Conservation (phyloP, 352 stramenopile species). For the Globisporangium yorkense region DNA sequence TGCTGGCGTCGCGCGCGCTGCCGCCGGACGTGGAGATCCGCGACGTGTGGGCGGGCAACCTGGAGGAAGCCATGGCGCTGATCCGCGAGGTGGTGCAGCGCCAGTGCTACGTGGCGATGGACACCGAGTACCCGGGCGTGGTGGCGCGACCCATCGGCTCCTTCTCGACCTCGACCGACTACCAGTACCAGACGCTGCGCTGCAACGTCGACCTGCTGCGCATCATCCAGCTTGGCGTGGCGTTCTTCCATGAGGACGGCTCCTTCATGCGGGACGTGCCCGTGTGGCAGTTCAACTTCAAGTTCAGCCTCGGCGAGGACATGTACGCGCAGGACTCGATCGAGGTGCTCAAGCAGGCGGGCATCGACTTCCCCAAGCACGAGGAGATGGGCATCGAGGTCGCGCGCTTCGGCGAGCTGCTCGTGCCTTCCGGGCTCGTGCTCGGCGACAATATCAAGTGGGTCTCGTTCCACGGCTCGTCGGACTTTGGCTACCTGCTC, state of each 20-base stretch:
- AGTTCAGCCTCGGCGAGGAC: slow-evolving; percentile 97
- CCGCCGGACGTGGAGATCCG: slow-evolving; percentile 89
- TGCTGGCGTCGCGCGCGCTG: slow-evolving; percentile 47
- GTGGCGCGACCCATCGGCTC: slow-evolving; percentile 97
- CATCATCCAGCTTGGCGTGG: slow-evolving; percentile 98
- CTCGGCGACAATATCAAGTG: slow-evolving; percentile 98
- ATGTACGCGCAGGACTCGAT: slow-evolving; percentile 99
- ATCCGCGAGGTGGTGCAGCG: slow-evolving; percentile 95
- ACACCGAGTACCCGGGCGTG: slow-evolving; percentile 99
- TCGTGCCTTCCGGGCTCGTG: slow-evolving; percentile 97
- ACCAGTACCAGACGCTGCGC: slow-evolving; percentile 97
- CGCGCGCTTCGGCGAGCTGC: slow-evolving; percentile 94
- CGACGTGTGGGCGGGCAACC: slow-evolving; percentile 91
- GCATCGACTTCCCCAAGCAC: slow-evolving; percentile 98
- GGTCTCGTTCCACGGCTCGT: slow-evolving; percentile 98
- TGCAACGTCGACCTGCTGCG: slow-evolving; percentile 99
- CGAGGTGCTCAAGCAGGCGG: slow-evolving; percentile 96
- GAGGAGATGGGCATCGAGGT: slow-evolving; percentile 96
- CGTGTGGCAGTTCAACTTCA: slow-evolving; percentile 99
- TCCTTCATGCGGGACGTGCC: slow-evolving; percentile 93
- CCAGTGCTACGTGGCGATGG: slow-evolving; percentile 99
- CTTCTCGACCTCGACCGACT: slow-evolving; percentile 93
- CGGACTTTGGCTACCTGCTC: slow-evolving; percentile 99
- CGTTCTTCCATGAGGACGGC: slow-evolving; percentile 95
- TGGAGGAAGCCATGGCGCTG: slow-evolving; percentile 94